Base-by-base conservation (phyloP, 495 filamentous ascomycete genomes). In the Aspergillus ellipticus region DNA sequence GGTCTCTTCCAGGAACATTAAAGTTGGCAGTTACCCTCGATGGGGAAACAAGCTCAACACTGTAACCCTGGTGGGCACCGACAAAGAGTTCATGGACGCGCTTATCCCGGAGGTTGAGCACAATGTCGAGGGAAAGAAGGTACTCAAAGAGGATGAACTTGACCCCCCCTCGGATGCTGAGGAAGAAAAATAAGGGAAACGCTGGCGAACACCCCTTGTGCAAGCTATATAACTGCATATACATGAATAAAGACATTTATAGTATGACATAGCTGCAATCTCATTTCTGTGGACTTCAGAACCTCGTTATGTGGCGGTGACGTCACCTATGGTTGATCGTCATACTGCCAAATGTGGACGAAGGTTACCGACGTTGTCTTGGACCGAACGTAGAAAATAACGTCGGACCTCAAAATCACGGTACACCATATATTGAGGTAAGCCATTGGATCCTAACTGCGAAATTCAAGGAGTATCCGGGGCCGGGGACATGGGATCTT, bases 1-100 rank as follows among this genome's bases (percentile, higher is more conserved):
- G 68, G 89, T 89, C 7, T 83, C 83, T 66, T 70, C 81, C 0
- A 80, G 80, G 58, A 90, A 89, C 0, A 80, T 98, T 51, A 97
- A 97, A 74, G 89, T 98, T n/a, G 94, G 94, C 7, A 95, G 90
- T 66, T 98, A 98, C 73, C 94, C 94, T 20, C 76, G 90, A 46
- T 96, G 92, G 94, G 89, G 86, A 0, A 93, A 88, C 77, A 84
- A 84, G 62, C 79, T 80, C 24, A 98, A 98, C 66, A 92, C 90
- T 0, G 89, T 98, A 26, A 97, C 94, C 21, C 74, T 98, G 22
- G 92, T 96, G 16, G 94, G 94, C 11, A 79, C 69, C 10, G 83
- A 90, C 57, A 72, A 79, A 61, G 83, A 75, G 13, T 84, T 72
- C 54, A 78, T 90, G 67, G 84, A 88, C 58, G 73, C 71, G 4